Evolutionary conservation across 1,284 basidiomycete species (phyloP).

Genomic region (Apiotrichum gamsii): DNA sequence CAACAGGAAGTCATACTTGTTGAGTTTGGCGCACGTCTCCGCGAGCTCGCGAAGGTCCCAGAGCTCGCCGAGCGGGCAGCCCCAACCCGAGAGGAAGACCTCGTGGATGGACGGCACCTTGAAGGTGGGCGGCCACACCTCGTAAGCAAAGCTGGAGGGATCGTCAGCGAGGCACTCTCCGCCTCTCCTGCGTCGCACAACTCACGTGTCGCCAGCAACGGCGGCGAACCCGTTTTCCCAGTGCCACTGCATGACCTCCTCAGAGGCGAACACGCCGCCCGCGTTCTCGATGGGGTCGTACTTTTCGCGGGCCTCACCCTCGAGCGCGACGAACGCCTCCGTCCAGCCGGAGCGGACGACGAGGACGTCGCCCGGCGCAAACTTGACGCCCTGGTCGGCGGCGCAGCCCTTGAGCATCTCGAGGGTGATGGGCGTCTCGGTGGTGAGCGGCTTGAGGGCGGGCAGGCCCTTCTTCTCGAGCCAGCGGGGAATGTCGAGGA

Average conservation of each 20-base stretch:
- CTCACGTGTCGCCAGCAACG: conserved; percentile 45
- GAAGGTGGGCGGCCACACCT: conserved; percentile 22
- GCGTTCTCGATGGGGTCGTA: conserved; percentile 7
- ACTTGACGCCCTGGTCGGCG: conserved; percentile 29
- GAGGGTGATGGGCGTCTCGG: conserved; percentile 25
- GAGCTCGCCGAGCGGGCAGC: conserved; percentile 47
- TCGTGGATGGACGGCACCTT: conserved; percentile 22
- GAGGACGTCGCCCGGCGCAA: conserved; percentile 41
- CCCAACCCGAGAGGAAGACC: conserved; percentile 37
- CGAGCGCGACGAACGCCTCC: conserved; percentile 34
- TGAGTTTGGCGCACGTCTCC: conserved; percentile 29
- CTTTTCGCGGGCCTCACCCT: conserved; percentile 17
- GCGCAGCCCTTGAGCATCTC: conserved; percentile 24
- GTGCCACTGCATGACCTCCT: conserved; percentile 42
- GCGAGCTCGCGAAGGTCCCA: conserved; percentile 48
- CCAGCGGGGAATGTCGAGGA: conserved; percentile 26
- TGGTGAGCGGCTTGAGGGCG: conserved; percentile 39
- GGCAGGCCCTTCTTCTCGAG: conserved; percentile 34
- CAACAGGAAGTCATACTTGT: conserved; percentile 48
- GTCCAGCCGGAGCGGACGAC: conserved; percentile 45
- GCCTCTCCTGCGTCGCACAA: background rate
- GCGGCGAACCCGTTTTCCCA: conserved; percentile 50
- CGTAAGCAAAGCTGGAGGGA: conserved; percentile 29
- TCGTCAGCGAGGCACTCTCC: too few relatives aligned
- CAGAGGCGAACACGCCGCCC: conserved; percentile 30